Evolutionary conservation across 106 monocot genomes (phyloP), one percentile per base, ranked within the genome.

Genomic region (Ottelia alismoides): DNA sequence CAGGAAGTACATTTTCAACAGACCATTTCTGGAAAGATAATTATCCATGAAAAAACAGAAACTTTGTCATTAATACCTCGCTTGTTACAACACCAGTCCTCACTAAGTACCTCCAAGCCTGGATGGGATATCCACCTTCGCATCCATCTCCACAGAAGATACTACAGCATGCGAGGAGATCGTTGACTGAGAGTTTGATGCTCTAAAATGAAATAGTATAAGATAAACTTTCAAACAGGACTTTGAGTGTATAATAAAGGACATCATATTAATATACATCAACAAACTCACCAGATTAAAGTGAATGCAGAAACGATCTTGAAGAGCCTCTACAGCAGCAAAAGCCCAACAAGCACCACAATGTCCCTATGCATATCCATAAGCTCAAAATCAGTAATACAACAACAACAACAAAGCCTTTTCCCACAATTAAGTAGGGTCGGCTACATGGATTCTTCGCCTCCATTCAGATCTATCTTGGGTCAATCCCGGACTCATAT

Each of bases 341-440:
- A 96, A 96, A 28, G 94, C 94, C 94, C 94, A 96, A 58, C 94
- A 89, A 23, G 94, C 84, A 53, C 94, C 94, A 70, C 94, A 96
- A 57, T 96, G 94, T 26, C 94, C 94, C 89, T 96, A 68, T 19
- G 47, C 27, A 19, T 3, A 67, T 56, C n/a, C n/a, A 9, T 22
- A 68, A 54, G 55, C 51, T 0, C 6, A 45, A 4, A 57, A n/a
- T n/a, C n/a, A n/a, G n/a, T n/a, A n/a, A n/a, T n/a, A n/a, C n/a
- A n/a, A n/a, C n/a, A n/a, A n/a, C 16, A 1, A 58, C 32, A 30
- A 16, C 24, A 11, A 27, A 11, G 55, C 27, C 27, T 26, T 27
- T n/a, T 28, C 16, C 29, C 22, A 0, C 25, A 25, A 11, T 28
- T 30, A 40, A 26, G 16, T n/a, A 11, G 14, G 18, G 3, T 56